Evolutionary conservation across 2,329 filamentous ascomycete species (phyloP).

Genomic region (Fusarium sp.): DNA sequence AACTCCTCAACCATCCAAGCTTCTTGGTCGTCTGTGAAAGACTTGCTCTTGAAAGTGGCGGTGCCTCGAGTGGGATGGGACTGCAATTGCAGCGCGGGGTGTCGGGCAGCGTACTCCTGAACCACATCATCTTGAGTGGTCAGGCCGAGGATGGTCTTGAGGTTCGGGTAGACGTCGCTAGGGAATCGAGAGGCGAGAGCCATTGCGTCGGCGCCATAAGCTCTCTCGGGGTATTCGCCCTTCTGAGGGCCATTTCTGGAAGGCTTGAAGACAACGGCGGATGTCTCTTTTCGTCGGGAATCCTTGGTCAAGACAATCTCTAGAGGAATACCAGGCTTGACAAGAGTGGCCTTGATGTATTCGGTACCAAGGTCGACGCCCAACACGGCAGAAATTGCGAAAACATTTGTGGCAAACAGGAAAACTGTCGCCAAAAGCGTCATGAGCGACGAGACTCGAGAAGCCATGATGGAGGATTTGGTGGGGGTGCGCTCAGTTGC

Average conservation of each 20-base stretch:
- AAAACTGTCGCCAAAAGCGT: constrained; percentile 57
- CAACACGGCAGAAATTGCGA: constrained; percentile 78
- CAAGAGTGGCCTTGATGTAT: constrained; percentile 95
- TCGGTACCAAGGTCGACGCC: constrained; percentile 96
- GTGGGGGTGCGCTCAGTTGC: constrained; percentile 44
- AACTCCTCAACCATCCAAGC: constrained; percentile 89
- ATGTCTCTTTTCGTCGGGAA: constrained; percentile 93
- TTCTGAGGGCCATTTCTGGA: constrained; percentile 72
- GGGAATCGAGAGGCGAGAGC: constrained; percentile 90
- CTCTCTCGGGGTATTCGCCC: constrained; percentile 84
- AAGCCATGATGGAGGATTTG: constrained; percentile 53
- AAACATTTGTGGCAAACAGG: constrained; percentile 59
- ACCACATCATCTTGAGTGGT: constrained; percentile 71
- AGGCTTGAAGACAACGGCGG: constrained; percentile 94
- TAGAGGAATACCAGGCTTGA: constrained; percentile 96
- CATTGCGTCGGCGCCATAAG: constrained; percentile 92
- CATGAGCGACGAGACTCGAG: constrained; percentile 54
- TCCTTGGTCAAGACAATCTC: constrained; percentile 99
- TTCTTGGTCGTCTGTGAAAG: constrained; percentile 72
- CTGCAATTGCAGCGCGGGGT: constrained; percentile 82
- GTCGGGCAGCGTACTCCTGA: constrained; percentile 77
- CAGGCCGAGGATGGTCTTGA: constrained; percentile 91
- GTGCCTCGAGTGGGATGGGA: constrained; percentile 73
- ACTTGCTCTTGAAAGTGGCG: constrained; percentile 83
- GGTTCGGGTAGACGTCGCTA: constrained; percentile 92